Evolutionary conservation across 305 asterid genomes (phyloP).

Genomic region (Fraxinus sp.): DNA sequence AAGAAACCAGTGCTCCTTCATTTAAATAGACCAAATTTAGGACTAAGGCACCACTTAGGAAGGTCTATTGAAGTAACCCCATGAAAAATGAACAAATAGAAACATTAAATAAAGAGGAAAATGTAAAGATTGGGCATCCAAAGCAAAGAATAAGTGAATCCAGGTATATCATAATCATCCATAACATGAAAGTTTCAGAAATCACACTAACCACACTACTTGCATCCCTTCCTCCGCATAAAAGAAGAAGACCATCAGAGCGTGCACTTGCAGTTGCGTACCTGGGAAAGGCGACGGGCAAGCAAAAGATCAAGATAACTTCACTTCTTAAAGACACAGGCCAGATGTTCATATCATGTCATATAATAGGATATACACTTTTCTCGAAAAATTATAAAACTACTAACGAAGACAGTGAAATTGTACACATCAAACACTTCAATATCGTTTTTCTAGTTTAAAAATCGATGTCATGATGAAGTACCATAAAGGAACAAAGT

Average conservation of each 20-base stretch:
- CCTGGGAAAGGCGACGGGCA: constrained; percentile 45
- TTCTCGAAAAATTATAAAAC: neutral
- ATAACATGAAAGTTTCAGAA: constrained; percentile 8
- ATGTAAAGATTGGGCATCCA: neutral
- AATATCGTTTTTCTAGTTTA: neutral
- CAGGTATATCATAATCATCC: neutral
- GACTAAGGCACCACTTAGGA: constrained; percentile 2
- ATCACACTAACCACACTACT: constrained; percentile 81
- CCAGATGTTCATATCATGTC: neutral
- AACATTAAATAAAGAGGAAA: constrained; percentile 2
- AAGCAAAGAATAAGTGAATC: constrained; percentile 14
- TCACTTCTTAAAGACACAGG: neutral
- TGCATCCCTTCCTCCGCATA: constrained; percentile 98
- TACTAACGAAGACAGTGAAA: neutral
- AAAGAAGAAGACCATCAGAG: constrained; percentile 98
- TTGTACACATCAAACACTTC: neutral
- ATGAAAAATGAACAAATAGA: neutral
- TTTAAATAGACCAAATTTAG: constrained; percentile 10
- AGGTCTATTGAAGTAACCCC: neutral
- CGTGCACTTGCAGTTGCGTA: constrained; percentile 99
- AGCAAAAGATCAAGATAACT: neutral
- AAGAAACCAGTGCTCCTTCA: neutral
- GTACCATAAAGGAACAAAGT: neutral
- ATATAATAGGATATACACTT: neutral
- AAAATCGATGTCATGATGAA: neutral